phyloP scores from a whole-genome alignment of 805 yeast species.

The Candida dajiaensis region DNA sequence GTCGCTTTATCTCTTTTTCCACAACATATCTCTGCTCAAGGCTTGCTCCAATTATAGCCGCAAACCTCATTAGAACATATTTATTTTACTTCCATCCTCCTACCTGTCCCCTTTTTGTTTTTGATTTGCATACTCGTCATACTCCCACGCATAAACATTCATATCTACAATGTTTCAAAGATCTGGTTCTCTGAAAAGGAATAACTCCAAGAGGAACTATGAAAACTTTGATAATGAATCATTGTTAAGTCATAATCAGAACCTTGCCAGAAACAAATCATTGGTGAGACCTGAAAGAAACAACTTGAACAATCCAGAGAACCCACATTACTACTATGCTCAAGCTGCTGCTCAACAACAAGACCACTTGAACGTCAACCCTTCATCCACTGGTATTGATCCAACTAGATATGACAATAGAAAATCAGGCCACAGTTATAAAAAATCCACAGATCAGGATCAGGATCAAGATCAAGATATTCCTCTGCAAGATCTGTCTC shows the following conservation, averaged over 20 bases:
- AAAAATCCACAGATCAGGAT: constrained; percentile 13
- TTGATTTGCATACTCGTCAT: neutral
- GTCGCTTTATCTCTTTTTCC: too few species aligned
- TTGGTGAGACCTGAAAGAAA: constrained; percentile 84
- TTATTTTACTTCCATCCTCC: too few species aligned
- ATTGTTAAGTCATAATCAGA: constrained; percentile 20
- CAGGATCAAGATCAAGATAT: too few species aligned
- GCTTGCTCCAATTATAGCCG: too few species aligned
- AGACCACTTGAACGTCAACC: constrained; percentile 55
- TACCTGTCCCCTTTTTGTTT: too few species aligned
- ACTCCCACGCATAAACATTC: neutral
- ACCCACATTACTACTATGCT: constrained; percentile 74
- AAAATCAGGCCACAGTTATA: constrained; percentile 10
- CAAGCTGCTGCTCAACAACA: constrained; percentile 66
- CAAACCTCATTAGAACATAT: neutral
- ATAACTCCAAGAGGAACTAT: constrained; percentile 15
- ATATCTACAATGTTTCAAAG: constrained; percentile 19
- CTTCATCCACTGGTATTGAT: constrained; percentile 69
- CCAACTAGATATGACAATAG: constrained; percentile 31
- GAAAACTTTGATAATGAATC: constrained; percentile 29
- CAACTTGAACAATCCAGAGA: constrained; percentile 51
- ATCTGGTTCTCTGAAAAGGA: constrained; percentile 19
- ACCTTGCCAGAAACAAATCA: constrained; percentile 48
- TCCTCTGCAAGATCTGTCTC: constrained; percentile 16
- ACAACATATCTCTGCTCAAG: too few species aligned